phyloP scores from a whole-genome alignment of 2,329 filamentous ascomycete species.

The Paracorniculantispora psalliotae region DNA sequence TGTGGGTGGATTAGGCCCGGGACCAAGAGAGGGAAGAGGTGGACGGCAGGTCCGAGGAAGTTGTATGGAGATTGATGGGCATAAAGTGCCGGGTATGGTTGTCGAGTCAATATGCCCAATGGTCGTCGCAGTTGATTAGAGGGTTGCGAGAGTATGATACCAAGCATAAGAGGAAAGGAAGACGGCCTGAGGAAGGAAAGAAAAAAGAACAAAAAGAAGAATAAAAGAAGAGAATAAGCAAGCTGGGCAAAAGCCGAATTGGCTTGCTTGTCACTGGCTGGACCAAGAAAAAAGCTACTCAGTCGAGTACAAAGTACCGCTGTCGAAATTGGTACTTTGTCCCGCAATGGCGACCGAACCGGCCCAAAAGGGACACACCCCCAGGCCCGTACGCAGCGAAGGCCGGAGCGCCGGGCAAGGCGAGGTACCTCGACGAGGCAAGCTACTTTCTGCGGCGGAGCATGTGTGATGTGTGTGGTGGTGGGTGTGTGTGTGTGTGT shows the following conservation, averaged over 20 bases:
- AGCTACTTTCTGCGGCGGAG: background rate
- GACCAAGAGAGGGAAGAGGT: slow-evolving; percentile 7
- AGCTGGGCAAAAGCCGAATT: slow-evolving; percentile 9
- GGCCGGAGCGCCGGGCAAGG: background rate
- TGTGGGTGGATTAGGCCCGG: slow-evolving; percentile 11
- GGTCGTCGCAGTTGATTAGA: background rate
- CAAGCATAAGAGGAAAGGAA: background rate
- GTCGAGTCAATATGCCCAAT: background rate
- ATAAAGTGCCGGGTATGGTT: background rate
- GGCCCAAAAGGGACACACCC: background rate
- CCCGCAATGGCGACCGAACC: background rate
- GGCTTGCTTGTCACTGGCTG: slow-evolving; percentile 11
- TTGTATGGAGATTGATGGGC: background rate
- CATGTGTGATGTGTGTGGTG: too few species aligned
- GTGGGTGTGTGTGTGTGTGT: too few species aligned
- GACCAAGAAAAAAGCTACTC: background rate
- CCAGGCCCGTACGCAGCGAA: too few species aligned
- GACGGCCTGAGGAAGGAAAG: background rate
- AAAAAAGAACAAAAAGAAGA: background rate
- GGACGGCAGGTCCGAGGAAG: slow-evolving; percentile 9
- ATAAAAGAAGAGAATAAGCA: too few species aligned
- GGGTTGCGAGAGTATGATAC: background rate
- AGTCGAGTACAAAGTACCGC: background rate
- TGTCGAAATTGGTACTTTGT: background rate
- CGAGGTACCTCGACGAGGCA: background rate